Evolutionary conservation across 73 alveolate genomes (phyloP).

Genomic region (Paramecium octaurelia): DNA sequence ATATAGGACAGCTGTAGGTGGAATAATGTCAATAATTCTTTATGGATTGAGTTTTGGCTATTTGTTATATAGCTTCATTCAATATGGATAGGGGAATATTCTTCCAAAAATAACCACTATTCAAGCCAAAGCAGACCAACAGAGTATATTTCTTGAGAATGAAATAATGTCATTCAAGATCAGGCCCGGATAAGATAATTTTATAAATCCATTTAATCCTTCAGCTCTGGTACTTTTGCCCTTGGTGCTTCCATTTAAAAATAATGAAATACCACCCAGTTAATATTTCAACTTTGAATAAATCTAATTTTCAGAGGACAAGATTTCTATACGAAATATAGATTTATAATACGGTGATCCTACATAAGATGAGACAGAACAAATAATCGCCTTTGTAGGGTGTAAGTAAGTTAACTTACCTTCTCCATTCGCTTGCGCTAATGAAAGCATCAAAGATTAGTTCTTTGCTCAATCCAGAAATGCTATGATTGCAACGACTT

Average conservation of each 20-base stretch:
- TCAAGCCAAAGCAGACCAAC: background rate
- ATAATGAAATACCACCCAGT: background rate
- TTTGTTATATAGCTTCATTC: background rate
- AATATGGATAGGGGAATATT: background rate
- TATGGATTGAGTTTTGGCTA: slow-evolving; percentile 40
- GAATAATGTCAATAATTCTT: background rate
- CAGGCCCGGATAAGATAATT: background rate
- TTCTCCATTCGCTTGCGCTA: background rate
- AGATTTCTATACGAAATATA: background rate
- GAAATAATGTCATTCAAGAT: background rate
- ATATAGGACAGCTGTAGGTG: background rate
- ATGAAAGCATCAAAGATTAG: background rate
- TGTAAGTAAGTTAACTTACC: background rate
- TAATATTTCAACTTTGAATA: background rate
- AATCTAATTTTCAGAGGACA: background rate
- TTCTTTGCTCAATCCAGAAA: background rate
- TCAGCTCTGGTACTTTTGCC: background rate
- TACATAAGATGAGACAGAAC: background rate
- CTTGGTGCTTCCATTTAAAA: background rate
- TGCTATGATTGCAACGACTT: background rate
- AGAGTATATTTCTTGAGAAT: background rate
- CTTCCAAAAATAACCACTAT: background rate
- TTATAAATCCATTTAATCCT: slow-evolving; percentile 2
- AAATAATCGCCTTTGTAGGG: background rate
- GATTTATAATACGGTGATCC: background rate